These are phyloP conservation scores for Agaricus blazei DNA, from an alignment of 768 basidiomycete genomes.

Conservation along the genomic window DNA sequence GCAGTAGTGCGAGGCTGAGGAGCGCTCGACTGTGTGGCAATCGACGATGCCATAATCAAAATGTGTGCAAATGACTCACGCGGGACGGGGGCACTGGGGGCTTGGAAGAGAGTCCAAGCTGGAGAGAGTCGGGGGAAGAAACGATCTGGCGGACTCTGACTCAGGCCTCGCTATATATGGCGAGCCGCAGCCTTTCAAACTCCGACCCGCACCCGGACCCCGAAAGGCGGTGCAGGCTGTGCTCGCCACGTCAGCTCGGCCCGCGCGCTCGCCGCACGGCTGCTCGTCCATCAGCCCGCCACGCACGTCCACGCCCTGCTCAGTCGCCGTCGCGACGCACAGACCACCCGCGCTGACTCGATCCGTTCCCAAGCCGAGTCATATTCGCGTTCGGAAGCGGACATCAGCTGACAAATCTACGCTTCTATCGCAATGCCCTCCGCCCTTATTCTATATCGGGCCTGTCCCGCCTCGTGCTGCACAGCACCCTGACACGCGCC, in stretches of 20 bases:
- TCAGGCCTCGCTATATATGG: conserved; percentile 1
- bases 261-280: background rate
- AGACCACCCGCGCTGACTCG: background rate
- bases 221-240: conserved; percentile 5
- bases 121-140: conserved; percentile 5
- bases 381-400: conserved; percentile 2
- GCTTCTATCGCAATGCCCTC: conserved; percentile 1
- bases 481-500: background rate
- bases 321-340: background rate
- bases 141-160: conserved; percentile 1
- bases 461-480: background rate
- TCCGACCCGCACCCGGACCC: conserved; percentile 5
- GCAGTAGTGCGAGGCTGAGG: conserved; percentile 15
- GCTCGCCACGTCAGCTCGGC: conserved; percentile 1
- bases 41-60: conserved; percentile 18
- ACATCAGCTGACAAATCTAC: conserved; percentile 7
- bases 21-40: conserved; percentile 14
- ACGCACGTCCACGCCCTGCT: background rate
- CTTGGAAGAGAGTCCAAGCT: background rate
- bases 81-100: background rate
- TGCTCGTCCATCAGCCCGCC: no score
- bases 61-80: conserved; percentile 29
- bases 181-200: conserved; percentile 4
- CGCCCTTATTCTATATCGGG: conserved; percentile 1
- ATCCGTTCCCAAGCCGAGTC: conserved; percentile 6